A percentile compares a stretch with the other conserved stretches of the same genome.
Conservation (phyloP, 306 rosid genomes). For the Glycyrrhiza uralensis region DNA sequence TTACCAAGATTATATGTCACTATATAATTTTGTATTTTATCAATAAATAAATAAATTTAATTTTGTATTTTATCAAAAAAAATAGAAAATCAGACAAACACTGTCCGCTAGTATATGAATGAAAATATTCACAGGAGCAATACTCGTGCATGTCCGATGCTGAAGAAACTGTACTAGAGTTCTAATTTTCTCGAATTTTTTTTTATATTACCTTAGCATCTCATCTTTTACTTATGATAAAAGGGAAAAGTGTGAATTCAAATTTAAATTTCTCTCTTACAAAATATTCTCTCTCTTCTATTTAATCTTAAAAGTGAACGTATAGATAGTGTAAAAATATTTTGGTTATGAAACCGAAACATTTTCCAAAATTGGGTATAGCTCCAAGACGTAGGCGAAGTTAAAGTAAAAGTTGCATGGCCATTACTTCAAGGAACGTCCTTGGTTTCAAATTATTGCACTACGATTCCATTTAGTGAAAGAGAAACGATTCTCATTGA, state of each 20-base stretch:
- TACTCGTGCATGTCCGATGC: conserved; percentile 43
- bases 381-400: conserved; percentile 31
- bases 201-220: too few species aligned
- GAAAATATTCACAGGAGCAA: not conserved
- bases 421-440: conserved; percentile 43
- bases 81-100: too few species aligned
- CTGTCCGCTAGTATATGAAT: too few species aligned
- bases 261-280: too few species aligned
- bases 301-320: not conserved
- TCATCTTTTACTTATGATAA: too few species aligned
- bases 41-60: too few species aligned
- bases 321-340: not conserved
- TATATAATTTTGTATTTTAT: too few species aligned
- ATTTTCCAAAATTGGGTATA: conserved; percentile 2
- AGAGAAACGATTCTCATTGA: conserved; percentile 37
- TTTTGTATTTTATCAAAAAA: too few species aligned
- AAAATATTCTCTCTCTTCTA: not conserved
- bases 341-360: not conserved
- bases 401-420: conserved; percentile 54
- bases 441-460: conserved; percentile 28
- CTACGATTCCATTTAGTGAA: conserved; percentile 18
- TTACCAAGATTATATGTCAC: too few species aligned
- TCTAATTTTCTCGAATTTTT: too few species aligned
- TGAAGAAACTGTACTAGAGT: too few species aligned
- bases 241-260: too few species aligned